A percentile compares a stretch with the other conserved stretches of the same genome.
These are phyloP conservation scores for Vinca minor DNA, from an alignment of 257 asterid species.

Conservation along the genomic window DNA sequence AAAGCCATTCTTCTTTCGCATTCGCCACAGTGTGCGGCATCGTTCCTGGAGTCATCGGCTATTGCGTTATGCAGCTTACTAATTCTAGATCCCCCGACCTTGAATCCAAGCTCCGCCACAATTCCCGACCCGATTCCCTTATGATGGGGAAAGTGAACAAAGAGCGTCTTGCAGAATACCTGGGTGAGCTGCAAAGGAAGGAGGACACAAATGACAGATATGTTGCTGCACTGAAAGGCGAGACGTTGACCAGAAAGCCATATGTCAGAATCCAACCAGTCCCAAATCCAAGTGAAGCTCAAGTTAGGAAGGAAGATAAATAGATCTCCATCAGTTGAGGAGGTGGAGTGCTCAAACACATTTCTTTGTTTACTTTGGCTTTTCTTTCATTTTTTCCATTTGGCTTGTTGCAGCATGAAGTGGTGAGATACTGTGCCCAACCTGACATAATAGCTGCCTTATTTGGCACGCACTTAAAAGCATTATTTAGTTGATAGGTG, in stretches of 20 bases:
- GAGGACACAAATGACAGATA: slow-evolving; percentile 89
- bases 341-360: not conserved
- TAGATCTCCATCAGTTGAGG: slow-evolving; percentile 6
- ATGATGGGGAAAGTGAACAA: slow-evolving; percentile 87
- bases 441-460: not conserved
- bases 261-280: slow-evolving; percentile 79
- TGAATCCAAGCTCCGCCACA: slow-evolving; percentile 73
- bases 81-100: slow-evolving; percentile 56
- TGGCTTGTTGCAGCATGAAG: not conserved
- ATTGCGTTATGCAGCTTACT: slow-evolving; percentile 69
- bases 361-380: not conserved
- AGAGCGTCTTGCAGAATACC: slow-evolving; percentile 82
- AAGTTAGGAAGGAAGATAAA: slow-evolving; percentile 31
- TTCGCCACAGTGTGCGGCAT: slow-evolving; percentile 94
- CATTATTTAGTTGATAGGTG: not conserved
- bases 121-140: slow-evolving; percentile 68
- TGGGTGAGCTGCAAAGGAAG: slow-evolving; percentile 75
- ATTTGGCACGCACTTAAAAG: not conserved
- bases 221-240: slow-evolving; percentile 84
- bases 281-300: slow-evolving; percentile 29
- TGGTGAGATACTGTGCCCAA: not conserved
- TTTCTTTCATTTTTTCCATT: not conserved
- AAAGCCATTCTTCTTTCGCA: slow-evolving; percentile 64
- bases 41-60: slow-evolving; percentile 76
- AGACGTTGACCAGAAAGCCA: slow-evolving; percentile 82